These are phyloP conservation scores for Colletotrichum incanum DNA, from an alignment of 2,329 filamentous ascomycete genomes.

Conservation along the genomic window DNA sequence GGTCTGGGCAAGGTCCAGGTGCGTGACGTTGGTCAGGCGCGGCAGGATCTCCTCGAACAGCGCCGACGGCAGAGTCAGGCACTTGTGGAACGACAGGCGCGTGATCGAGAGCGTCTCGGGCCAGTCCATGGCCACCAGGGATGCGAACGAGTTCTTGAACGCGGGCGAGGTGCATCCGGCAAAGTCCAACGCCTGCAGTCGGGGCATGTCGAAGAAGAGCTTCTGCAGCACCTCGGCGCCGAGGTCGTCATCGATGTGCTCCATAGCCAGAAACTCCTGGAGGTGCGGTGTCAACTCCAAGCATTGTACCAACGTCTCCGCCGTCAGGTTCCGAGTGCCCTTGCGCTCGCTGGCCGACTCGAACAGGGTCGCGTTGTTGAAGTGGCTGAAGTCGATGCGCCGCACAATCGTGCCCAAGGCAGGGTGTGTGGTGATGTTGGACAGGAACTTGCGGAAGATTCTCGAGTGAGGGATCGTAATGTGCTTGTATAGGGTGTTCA, in stretches of 20 bases:
- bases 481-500: slow-evolving; percentile 82
- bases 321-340: slow-evolving; percentile 82
- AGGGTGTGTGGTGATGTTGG: slow-evolving; percentile 77
- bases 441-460: slow-evolving; percentile 86
- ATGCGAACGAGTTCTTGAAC: slow-evolving; percentile 78
- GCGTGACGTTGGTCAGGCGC: slow-evolving; percentile 78
- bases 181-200: slow-evolving; percentile 80
- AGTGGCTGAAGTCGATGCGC: slow-evolving; percentile 88
- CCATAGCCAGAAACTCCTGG: slow-evolving; percentile 84
- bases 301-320: slow-evolving; percentile 80
- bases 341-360: slow-evolving; percentile 81
- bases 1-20: slow-evolving; percentile 85
- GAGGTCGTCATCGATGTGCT: slow-evolving; percentile 85
- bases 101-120: slow-evolving; percentile 72
- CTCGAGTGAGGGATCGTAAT: slow-evolving; percentile 88
- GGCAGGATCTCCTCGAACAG: slow-evolving; percentile 81
- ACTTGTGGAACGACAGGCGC: slow-evolving; percentile 84
- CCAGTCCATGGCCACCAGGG: slow-evolving; percentile 66
- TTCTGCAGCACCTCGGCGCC: slow-evolving; percentile 78
- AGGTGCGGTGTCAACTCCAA: slow-evolving; percentile 81
- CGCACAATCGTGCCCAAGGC: slow-evolving; percentile 82
- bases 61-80: slow-evolving; percentile 76
- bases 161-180: slow-evolving; percentile 79
- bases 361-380: slow-evolving; percentile 85
- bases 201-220: slow-evolving; percentile 77